A percentile compares a stretch with the other conserved stretches of the same genome.
Evolutionary conservation across 1,284 basidiomycete species (phyloP).

Genomic region (Puccinia triticina): DNA sequence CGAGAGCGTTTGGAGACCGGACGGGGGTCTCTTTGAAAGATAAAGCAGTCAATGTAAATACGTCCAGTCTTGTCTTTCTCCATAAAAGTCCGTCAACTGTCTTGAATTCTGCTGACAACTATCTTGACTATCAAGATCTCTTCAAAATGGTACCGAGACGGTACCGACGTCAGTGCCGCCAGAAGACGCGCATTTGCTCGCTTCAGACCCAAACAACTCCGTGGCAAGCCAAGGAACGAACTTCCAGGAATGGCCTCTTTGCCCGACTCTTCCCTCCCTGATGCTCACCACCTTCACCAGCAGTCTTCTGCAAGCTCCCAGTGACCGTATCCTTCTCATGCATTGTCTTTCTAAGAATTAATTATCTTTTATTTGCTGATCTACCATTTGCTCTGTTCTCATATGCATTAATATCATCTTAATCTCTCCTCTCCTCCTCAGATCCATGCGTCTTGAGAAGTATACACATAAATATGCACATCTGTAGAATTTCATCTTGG

Average conservation of each 20-base stretch:
- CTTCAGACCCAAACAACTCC: slow-evolving; percentile 47
- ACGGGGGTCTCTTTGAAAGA: slow-evolving; percentile 49
- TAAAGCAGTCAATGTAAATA: slow-evolving; percentile 50
- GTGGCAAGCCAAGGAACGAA: slow-evolving; percentile 32
- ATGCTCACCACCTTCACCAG: not conserved
- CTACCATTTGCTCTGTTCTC: not conserved
- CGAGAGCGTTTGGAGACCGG: slow-evolving; percentile 41
- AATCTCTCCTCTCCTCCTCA: no score
- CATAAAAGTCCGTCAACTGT: not conserved
- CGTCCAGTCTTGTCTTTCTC: slow-evolving; percentile 10
- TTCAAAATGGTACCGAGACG: slow-evolving; percentile 47
- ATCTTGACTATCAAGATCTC: slow-evolving; percentile 32
- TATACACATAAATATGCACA: not conserved
- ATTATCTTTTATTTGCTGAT: not conserved
- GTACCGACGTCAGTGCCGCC: slow-evolving; percentile 17
- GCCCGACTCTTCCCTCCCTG: not conserved
- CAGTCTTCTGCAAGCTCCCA: not conserved
- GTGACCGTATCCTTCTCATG: not conserved
- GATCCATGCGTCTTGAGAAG: not conserved
- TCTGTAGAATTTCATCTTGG: not conserved
- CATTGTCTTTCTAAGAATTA: not conserved
- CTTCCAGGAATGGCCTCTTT: slow-evolving; percentile 35
- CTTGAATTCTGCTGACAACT: not conserved
- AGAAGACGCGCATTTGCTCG: slow-evolving; percentile 47
- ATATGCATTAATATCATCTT: no score